phyloP scores from a whole-genome alignment of 495 filamentous ascomycete genomes.

The Penicillium diatomitis region DNA sequence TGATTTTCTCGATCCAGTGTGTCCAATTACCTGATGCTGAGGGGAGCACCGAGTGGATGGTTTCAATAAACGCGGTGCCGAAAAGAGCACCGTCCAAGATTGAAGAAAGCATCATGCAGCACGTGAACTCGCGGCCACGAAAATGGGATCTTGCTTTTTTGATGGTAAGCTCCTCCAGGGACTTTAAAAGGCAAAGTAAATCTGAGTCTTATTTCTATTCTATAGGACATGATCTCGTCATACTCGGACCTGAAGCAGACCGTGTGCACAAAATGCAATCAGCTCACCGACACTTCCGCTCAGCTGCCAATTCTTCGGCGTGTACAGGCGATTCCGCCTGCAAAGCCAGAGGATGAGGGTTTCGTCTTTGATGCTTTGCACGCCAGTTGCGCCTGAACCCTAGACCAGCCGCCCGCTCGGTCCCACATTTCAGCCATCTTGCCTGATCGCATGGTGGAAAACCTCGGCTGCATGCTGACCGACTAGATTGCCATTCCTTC shows the following conservation, averaged over 20 bases:
- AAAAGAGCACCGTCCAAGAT: conserved; percentile 21
- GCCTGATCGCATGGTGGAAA: no score
- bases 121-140: conserved; percentile 26
- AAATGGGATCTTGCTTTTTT: conserved; percentile 38
- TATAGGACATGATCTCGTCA: conserved; percentile 33
- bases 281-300: conserved; percentile 28
- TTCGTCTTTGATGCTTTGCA: conserved; percentile 18
- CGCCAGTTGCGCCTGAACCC: conserved; percentile 15
- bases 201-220: conserved; percentile 2
- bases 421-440: no score
- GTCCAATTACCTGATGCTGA: conserved; percentile 7
- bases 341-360: neutral
- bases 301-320: conserved; percentile 30
- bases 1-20: conserved; percentile 24
- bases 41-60: conserved; percentile 26
- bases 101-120: conserved; percentile 23
- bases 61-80: conserved; percentile 15
- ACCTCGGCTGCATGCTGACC: no score
- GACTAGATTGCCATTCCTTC: neutral
- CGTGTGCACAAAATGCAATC: conserved; percentile 29
- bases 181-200: neutral
- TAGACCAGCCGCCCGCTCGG: no score
- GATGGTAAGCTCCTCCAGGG: conserved; percentile 20
- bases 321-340: conserved; percentile 2
- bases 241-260: conserved; percentile 34